phyloP scores from a whole-genome alignment of 345 rosid species.

The Dimocarpus longan region DNA sequence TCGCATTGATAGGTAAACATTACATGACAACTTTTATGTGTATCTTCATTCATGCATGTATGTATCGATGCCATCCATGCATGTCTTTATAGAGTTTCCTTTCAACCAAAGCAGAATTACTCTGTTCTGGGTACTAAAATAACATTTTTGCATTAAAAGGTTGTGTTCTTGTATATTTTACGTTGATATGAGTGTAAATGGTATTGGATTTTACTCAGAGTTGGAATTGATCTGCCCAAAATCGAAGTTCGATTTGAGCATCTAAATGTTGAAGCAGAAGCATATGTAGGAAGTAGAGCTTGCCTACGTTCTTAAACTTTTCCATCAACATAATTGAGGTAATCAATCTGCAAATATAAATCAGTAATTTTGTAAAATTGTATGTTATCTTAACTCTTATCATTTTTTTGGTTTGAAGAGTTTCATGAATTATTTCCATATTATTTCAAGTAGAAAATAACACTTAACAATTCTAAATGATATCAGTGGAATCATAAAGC shows the following conservation, averaged over 20 bases:
- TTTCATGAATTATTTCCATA: conserved; percentile 31
- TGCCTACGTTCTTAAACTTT: conserved; percentile 44
- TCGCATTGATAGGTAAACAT: conserved; percentile 34
- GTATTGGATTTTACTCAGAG: conserved; percentile 25
- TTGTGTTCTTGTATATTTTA: neutral
- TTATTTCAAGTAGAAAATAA: conserved; percentile 56
- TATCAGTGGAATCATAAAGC: conserved; percentile 71
- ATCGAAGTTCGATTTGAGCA: conserved; percentile 42
- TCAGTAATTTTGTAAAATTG: neutral
- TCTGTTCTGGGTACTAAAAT: neutral
- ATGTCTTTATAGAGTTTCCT: neutral
- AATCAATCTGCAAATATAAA: neutral
- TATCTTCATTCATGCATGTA: neutral
- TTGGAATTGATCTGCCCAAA: conserved; percentile 28
- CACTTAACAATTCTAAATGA: conserved; percentile 62
- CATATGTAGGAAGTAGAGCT: conserved; percentile 31
- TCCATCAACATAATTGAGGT: conserved; percentile 33
- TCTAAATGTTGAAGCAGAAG: conserved; percentile 39
- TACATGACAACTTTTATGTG: neutral
- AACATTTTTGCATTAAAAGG: neutral
- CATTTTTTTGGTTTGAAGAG: conserved; percentile 24
- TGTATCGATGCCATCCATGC: neutral
- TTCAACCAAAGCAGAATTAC: neutral
- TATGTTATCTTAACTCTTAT: neutral
- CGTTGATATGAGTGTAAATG: neutral